phyloP scores from a whole-genome alignment of 768 basidiomycete genomes.

The Tricholoma bakamatsutake region DNA sequence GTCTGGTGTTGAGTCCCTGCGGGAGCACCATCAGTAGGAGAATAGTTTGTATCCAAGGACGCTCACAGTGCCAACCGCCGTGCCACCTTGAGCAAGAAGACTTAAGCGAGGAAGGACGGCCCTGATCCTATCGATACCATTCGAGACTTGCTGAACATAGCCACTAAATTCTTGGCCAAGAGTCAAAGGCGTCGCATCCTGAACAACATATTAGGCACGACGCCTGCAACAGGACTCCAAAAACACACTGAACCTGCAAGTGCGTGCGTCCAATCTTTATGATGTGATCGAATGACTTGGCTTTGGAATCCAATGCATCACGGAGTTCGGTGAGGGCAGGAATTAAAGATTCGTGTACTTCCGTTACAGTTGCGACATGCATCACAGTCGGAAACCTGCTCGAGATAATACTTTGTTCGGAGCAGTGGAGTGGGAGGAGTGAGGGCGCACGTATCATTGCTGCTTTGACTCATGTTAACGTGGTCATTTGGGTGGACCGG shows the following conservation, averaged over 20 bases:
- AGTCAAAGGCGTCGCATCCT: slow-evolving; percentile 97
- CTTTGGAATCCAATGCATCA: slow-evolving; percentile 79
- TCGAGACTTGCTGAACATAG: slow-evolving; percentile 91
- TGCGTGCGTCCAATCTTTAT: slow-evolving; percentile 99
- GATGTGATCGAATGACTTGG: slow-evolving; percentile 80
- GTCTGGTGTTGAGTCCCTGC: slow-evolving; percentile 94
- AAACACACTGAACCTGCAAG: slow-evolving; percentile 53
- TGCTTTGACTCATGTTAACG: slow-evolving; percentile 98
- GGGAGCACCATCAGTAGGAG: slow-evolving; percentile 3
- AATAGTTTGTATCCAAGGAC: background rate
- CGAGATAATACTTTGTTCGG: background rate
- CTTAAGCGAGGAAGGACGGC: slow-evolving; percentile 80
- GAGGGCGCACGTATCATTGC: slow-evolving; percentile 81
- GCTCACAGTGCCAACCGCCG: slow-evolving; percentile 94
- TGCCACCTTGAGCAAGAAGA: slow-evolving; percentile 93
- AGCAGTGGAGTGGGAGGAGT: background rate
- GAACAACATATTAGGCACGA: slow-evolving; percentile 4
- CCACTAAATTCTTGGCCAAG: slow-evolving; percentile 99
- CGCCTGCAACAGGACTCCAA: background rate
- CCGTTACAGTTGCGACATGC: slow-evolving; percentile 94
- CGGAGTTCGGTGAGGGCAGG: slow-evolving; percentile 84
- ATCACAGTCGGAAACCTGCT: slow-evolving; percentile 95
- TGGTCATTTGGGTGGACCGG: slow-evolving; percentile 99
- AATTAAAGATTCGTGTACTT: slow-evolving; percentile 71
- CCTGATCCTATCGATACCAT: slow-evolving; percentile 83